phyloP scores from a whole-genome alignment of 2,329 filamentous ascomycete species.

The Myriosclerotinia curreyana region DNA sequence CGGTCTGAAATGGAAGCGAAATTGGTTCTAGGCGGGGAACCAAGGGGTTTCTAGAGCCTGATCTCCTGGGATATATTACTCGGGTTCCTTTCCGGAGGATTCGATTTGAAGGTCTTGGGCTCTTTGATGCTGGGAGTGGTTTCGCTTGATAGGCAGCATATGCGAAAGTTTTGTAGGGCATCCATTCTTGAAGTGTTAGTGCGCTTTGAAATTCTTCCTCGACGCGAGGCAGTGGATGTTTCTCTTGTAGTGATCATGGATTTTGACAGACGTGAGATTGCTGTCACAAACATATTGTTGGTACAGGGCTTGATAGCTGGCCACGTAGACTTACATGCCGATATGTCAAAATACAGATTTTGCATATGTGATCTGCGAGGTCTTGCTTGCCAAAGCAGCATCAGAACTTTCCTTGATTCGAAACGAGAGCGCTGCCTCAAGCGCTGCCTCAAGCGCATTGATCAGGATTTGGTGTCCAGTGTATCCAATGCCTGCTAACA shows the following conservation, averaged over 20 bases:
- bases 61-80: not conserved
- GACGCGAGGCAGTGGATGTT: not conserved
- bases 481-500: not conserved
- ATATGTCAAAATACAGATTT: not conserved
- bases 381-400: not conserved
- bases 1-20: not conserved
- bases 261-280: slow-evolving; percentile 3
- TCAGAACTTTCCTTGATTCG: not conserved
- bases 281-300: not conserved
- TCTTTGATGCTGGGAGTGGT: not conserved
- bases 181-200: not conserved
- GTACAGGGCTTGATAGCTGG: not conserved
- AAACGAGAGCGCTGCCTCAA: not conserved
- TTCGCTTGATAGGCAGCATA: slow-evolving; percentile 6
- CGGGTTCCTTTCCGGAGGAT: slow-evolving; percentile 2
- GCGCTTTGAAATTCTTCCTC: not conserved
- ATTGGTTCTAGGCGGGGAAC: not conserved
- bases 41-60: slow-evolving; percentile 3
- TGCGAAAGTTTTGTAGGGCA: not conserved
- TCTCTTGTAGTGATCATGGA: not conserved
- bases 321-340: not conserved
- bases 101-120: not conserved
- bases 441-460: not conserved
- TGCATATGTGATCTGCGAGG: not conserved
- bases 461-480: not conserved